Base-by-base conservation (phyloP, 495 filamentous ascomycete genomes). In the Penicillium silybi region DNA sequence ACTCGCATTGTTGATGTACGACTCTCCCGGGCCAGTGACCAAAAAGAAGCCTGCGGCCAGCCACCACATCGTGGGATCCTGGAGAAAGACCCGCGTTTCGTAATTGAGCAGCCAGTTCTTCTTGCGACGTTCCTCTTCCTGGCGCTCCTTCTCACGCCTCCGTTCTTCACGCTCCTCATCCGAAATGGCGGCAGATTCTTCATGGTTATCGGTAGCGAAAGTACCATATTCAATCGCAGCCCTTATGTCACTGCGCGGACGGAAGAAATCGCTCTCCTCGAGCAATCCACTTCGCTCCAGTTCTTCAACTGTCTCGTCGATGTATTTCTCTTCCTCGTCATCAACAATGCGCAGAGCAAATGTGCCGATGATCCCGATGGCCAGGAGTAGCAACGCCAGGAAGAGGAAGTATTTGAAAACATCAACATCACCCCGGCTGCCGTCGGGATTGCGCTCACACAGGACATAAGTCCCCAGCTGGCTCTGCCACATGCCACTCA, bases 401-500 rank as follows among this genome's bases (percentile, higher is more conserved):
- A 95, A 95, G 8, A 93, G 44, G 63, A 98, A 98, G 65, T 86
- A 97, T 42, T 78, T 77, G 52, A 87, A 87, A 3, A 96, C 90
- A 69, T 95, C 87, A 37, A 97, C 82, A 60, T 92, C 90, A 4
- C 90, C 90, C 44, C 69, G 78, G 10, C 61, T 77, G 8, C 84
- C 87, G 56, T 88, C 79, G 4, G 78, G 69, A 40, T 67, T 62
- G 9, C 63, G 72, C 65, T 89, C 84, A 63, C 80, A 90, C 23
- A 98, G 80, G 41, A 95, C 56, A 44, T 85, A 80, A 42, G 85
- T 91, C 19, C 88, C 92, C 34, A 95, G 65, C 72, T 98, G 93
- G 57, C 89, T 93, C 73, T 89, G 79, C 86, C 92, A 95, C 88
- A 98, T 89, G 5, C 89, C 88, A 58, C 92, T 95, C 42, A 98